Evolutionary conservation across 345 rosid species (phyloP).

Genomic region (Anastatica hierochuntica): DNA sequence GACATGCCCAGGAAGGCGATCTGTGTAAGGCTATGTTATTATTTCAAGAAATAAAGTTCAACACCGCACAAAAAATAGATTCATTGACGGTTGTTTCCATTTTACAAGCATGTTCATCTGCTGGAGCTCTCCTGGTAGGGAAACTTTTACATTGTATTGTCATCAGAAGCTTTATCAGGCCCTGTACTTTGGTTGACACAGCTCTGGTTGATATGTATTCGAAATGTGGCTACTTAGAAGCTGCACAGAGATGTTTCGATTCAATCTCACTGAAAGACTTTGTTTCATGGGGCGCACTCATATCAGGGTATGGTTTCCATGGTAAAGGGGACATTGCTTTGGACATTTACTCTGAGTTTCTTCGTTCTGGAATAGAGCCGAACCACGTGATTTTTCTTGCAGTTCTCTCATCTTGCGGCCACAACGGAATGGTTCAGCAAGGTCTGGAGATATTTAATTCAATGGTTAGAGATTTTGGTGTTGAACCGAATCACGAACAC

Average conservation of each 20-base stretch:
- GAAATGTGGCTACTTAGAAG: slow-evolving; percentile 59
- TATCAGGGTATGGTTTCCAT: slow-evolving; percentile 70
- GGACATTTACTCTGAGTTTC: slow-evolving; percentile 43
- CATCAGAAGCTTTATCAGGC: slow-evolving; percentile 39
- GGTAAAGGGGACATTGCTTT: slow-evolving; percentile 68
- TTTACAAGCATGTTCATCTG: slow-evolving; percentile 62
- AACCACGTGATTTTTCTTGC: slow-evolving; percentile 61
- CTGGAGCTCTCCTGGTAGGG: slow-evolving; percentile 45
- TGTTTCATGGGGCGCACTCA: slow-evolving; percentile 57
- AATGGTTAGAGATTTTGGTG: slow-evolving; percentile 34
- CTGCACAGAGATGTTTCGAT: slow-evolving; percentile 57
- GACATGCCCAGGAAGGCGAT: slow-evolving; percentile 53
- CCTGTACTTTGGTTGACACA: slow-evolving; percentile 39
- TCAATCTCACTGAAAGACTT: slow-evolving; percentile 40
- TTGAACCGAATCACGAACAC: slow-evolving; percentile 47
- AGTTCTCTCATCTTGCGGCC: slow-evolving; percentile 69
- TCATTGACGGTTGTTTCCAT: slow-evolving; percentile 53
- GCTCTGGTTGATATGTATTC: slow-evolving; percentile 72
- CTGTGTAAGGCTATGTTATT: slow-evolving; percentile 36
- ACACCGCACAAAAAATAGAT: slow-evolving; percentile 37
- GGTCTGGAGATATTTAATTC: slow-evolving; percentile 54
- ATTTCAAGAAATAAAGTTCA: slow-evolving; percentile 39
- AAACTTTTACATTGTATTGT: slow-evolving; percentile 55
- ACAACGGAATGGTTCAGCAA: slow-evolving; percentile 52
- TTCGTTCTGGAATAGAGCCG: slow-evolving; percentile 44